Evolutionary conservation across 1,284 basidiomycete species (phyloP), one percentile per base, ranked within the genome.

Genomic region (Ustilago tritici): DNA sequence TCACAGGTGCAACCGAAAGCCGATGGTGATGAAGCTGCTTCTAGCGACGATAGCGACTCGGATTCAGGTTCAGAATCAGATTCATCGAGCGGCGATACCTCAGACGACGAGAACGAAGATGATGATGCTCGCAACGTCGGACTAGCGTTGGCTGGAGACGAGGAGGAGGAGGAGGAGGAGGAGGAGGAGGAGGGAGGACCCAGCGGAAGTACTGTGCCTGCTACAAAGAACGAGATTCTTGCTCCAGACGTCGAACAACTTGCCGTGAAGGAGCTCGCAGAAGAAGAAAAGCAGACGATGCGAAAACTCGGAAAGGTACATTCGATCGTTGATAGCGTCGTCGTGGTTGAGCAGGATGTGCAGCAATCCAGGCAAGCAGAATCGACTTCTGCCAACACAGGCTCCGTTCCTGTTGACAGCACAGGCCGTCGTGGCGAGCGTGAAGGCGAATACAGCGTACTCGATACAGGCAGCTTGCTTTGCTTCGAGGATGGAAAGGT

Each of bases 391-490:
- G 46, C 49, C 46, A 60, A 60, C 19, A 56, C 17, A 8, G 52
- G 14, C 9, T 36, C 70, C 9, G 63, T 63, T 15, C 78, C 77
- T 6, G 52, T 75, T 32, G 80, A 82, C 60, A 76, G 65, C 46
- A 70, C 66, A 6, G 80, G 80, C 11, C 68, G 66, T 3, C 61
- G 56, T 49, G 80, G 80, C n/a, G 75, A 76, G 47, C 63, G 62
- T 17, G 70, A 71, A 36, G 80, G 74, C 52, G 78, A 80, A 59
- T 82, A 82, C 60, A 80, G 76, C 87, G 96, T 98, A 87, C 93
- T 95, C 89, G 94, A 95, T 85, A 91, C 90, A 38, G 94, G 93
- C 43, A 95, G 93, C n/a, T 87, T 95, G 43, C 89, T 95, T 49
- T 92, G 94, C 32, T 93, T 94, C 82, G 91, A 92, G 28, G 93